phyloP scores from a whole-genome alignment of 768 basidiomycete genomes.

The Phanerochaete sordida region DNA sequence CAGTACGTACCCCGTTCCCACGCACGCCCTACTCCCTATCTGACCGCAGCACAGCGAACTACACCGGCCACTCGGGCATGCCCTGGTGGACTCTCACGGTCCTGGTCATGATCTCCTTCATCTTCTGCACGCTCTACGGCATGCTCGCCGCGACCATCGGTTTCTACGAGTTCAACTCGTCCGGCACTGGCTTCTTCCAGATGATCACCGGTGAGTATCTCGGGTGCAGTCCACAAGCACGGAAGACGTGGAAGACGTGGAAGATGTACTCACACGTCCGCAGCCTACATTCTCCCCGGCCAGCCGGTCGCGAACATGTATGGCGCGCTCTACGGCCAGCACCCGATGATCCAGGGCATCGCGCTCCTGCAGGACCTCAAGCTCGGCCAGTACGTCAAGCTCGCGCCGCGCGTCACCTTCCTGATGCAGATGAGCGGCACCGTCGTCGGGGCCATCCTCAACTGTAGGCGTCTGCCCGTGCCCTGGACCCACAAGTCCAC shows the following conservation, averaged over 20 bases:
- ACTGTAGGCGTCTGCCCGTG: conserved; percentile 22
- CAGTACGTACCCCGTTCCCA: conserved; percentile 31
- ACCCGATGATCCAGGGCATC: conserved; percentile 39
- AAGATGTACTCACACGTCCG: background rate
- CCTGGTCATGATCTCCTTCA: conserved; percentile 45
- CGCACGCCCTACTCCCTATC: too few species aligned
- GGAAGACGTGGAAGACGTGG: too few species aligned
- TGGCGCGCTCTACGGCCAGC: conserved; percentile 40
- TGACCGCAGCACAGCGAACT: conserved; percentile 23
- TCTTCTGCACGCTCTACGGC: conserved; percentile 53
- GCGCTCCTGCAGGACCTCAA: conserved; percentile 59
- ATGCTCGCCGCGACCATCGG: conserved; percentile 24
- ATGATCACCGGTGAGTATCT: conserved; percentile 18
- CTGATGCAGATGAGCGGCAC: conserved; percentile 36
- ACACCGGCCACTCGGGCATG: conserved; percentile 49
- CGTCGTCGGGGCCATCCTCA: conserved; percentile 47
- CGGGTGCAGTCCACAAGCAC: background rate
- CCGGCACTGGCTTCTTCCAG: conserved; percentile 28
- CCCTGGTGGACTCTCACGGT: conserved; percentile 54
- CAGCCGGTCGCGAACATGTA: conserved; percentile 30
- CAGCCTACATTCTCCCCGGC: conserved; percentile 27
- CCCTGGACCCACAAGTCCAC: background rate
- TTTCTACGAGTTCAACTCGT: conserved; percentile 24
- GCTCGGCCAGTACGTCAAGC: conserved; percentile 52
- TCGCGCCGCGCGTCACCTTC: conserved; percentile 62